phyloP scores from a whole-genome alignment of 306 rosid species.

The Cicer cuneatum region DNA sequence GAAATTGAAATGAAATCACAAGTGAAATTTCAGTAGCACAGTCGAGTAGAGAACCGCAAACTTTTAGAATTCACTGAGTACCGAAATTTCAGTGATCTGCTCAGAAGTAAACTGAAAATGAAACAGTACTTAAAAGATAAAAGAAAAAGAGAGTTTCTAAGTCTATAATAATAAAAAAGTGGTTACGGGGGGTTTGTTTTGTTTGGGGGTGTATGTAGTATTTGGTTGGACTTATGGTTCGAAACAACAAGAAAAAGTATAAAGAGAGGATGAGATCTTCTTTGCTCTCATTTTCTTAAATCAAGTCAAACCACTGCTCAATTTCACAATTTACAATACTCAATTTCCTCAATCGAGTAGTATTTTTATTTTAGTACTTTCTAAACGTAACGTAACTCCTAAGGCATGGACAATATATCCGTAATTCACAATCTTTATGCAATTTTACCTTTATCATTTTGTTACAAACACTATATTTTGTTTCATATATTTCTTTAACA shows the following conservation, averaged over 20 bases:
- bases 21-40: background rate
- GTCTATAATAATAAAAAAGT: background rate
- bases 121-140: background rate
- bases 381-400: conserved; percentile 36
- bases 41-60: too few species aligned
- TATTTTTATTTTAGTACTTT: background rate
- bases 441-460: conserved; percentile 27
- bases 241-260: conserved; percentile 58
- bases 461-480: background rate
- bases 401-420: conserved; percentile 36
- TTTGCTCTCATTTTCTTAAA: conserved; percentile 37
- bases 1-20: background rate
- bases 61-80: too few species aligned
- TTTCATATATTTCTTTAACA: too few species aligned
- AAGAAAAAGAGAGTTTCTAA: conserved; percentile 18
- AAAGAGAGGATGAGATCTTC: conserved; percentile 56
- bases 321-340: background rate
- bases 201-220: conserved; percentile 15
- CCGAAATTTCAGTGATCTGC: conserved; percentile 41
- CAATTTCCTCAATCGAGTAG: background rate
- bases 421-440: conserved; percentile 30
- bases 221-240: conserved; percentile 48
- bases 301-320: conserved; percentile 56
- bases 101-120: conserved; percentile 31
- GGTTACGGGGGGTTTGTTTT: background rate